Evolutionary conservation across 2,329 filamentous ascomycete species (phyloP), one percentile per base, ranked within the genome.

Genomic region (Onygenales sp.): DNA sequence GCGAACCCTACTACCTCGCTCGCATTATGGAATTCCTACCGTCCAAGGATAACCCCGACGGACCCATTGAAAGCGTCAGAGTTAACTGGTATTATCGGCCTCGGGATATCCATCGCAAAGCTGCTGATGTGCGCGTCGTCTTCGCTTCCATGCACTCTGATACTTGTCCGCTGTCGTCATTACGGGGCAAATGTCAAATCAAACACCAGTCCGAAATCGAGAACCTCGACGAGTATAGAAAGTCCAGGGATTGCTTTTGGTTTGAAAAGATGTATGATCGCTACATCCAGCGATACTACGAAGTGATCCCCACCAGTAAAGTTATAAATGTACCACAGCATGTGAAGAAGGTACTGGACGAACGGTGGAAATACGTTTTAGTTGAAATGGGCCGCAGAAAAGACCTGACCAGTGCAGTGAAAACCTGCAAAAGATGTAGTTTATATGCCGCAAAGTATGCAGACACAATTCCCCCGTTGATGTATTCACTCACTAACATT

Each of bases 131-230:
- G 55, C 87, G 93, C 57, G 78, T 92, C 63, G 83, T 98, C 51
- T 96, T 92, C 72, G 92, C 90, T 57, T 95, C 93, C 33, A 98
- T 98, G 93, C 93, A 98, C 71, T 97, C 93, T 31, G 93, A 98
- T 74, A 86, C 90, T 57, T 95, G 89, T 67, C 93, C 93, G 54
- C 78, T 98, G 63, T 90, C 90, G 49, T 89, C 93, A 45, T 77
- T 98, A 61, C 88, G 93, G 64, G 93, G 93, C 61, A 95, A 94
- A 74, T 97, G 92, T 71, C 83, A 85, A 59, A 93, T 98, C 68
- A 80, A 82, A 68, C 93, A 98, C 75, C 84, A 88, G 62, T 87
- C 84, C 58, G 90, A 97, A 68, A 92, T 97, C 56, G 73, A 81
- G 37, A 85, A 87, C 65, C 74, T 96, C 60, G 88, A 95, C 54